Conservation (phyloP, 495 filamentous ascomycete genomes). For the Saxophila tyrrhenica region DNA sequence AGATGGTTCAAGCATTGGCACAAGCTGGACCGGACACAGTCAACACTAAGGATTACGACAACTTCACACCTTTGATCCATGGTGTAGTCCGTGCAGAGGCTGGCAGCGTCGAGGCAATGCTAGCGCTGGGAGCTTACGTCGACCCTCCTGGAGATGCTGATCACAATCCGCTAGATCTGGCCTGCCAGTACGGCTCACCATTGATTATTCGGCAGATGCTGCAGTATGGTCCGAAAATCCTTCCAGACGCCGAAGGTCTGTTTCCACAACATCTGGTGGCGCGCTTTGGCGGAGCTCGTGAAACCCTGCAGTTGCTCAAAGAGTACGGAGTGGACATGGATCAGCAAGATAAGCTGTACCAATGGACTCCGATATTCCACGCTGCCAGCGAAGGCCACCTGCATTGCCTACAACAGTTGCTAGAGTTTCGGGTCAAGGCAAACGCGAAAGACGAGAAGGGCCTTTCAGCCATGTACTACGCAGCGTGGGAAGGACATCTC, state of each 20-base stretch:
- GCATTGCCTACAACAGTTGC: constrained; percentile 64
- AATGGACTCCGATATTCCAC: constrained; percentile 94
- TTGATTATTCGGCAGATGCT: constrained; percentile 75
- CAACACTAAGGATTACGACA: constrained; percentile 83
- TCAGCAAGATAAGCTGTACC: constrained; percentile 87
- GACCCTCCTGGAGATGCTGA: constrained; percentile 74
- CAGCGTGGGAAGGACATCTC: constrained; percentile 93
- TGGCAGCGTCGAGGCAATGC: constrained; percentile 62
- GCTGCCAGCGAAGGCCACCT: constrained; percentile 95
- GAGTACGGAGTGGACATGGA: constrained; percentile 83
- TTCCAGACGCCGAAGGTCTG: constrained; percentile 89
- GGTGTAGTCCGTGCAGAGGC: constrained; percentile 78
- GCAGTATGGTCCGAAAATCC: constrained; percentile 59
- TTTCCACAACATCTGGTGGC: constrained; percentile 98
- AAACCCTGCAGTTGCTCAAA: constrained; percentile 67
- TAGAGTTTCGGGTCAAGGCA: constrained; percentile 62
- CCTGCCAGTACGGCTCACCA: constrained; percentile 81
- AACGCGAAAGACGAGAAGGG: constrained; percentile 82
- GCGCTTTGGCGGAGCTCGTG: constrained; percentile 68
- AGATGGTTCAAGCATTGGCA: constrained; percentile 68
- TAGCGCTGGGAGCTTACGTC: constrained; percentile 61
- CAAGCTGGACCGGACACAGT: constrained; percentile 52
- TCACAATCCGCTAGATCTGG: constrained; percentile 87
- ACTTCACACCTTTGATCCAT: constrained; percentile 92
- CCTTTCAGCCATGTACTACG: constrained; percentile 92